Base-by-base conservation (phyloP, 2,329 filamentous ascomycete species). In the Nothopassalora personata region DNA sequence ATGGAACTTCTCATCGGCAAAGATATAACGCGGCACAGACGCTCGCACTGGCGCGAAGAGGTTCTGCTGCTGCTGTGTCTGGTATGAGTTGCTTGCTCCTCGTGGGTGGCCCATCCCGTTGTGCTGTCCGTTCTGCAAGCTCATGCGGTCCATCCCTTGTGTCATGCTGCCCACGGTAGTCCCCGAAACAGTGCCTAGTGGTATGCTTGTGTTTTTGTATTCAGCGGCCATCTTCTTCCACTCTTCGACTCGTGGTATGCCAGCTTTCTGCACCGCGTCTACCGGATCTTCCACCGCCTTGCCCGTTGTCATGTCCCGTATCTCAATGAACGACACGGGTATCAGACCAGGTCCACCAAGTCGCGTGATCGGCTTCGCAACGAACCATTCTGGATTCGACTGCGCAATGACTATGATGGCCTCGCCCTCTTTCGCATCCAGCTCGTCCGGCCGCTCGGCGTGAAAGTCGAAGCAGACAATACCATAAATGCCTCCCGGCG, bases 141-240 rank as follows among this genome's bases (percentile, higher is more conserved):
- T 95, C 88, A 96, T 85, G 49, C 90, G 83, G 68, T 91, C 87
- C 68, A 93, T 78, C 11, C 81, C 79, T 65, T 83, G 81, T 66
- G 82, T 78, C 56, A 79, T 53, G 30, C 47, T 59, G 9, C 67
- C 71, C 72, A 70, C 68, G 93, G 90, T 60, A 15, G 59, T 33
- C 55, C 64, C 69, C 33, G 70, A 66, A 95, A 93, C 75, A 93
- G 96, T 67, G 66, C 94, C 94, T 46, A 99, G 79, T 0, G 92
- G 93, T 72, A 99, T 97, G 76, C 94, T 97, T 74, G 92, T 96
- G 73, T 97, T 97, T 80, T 99, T 99, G 77, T 99, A 99, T 64
- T 97, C 93, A 57, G 93, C 93, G 0, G 94, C 92, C 91, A 97
- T 97, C 77, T 95, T 96, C 80, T 99, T 99, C 94, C 94, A 99